Conservation (phyloP, 2,329 filamentous ascomycete species). For the Chaetothyriales sp. region DNA sequence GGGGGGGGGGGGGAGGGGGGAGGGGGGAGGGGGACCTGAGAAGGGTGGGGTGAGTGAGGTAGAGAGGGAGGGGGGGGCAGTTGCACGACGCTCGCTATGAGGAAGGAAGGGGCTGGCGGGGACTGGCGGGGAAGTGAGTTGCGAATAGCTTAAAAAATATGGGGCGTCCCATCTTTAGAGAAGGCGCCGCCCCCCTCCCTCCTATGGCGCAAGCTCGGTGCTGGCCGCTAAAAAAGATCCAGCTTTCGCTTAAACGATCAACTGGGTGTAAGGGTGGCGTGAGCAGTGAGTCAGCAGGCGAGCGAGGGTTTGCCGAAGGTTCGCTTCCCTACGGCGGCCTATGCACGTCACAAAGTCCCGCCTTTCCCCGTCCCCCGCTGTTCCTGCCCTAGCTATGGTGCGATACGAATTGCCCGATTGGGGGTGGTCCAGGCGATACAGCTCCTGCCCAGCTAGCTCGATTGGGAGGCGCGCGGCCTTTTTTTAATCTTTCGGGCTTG, state of each 20-base stretch:
- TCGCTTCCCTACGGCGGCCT: not conserved
- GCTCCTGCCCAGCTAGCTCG: not conserved
- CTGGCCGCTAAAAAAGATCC: not conserved
- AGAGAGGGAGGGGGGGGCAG: too few relatives aligned
- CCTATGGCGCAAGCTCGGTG: not conserved
- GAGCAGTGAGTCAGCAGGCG: not conserved
- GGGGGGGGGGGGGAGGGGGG: too few relatives aligned
- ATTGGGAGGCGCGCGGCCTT: not conserved
- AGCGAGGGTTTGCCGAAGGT: not conserved
- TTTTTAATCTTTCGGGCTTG: not conserved
- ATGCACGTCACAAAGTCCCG: not conserved
- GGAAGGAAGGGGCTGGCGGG: too few relatives aligned
- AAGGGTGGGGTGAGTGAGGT: too few relatives aligned
- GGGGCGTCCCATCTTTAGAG: not conserved
- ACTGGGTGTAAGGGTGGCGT: not conserved
- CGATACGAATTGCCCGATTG: not conserved
- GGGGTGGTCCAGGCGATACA: not conserved
- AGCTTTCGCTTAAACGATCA: not conserved
- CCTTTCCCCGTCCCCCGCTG: not conserved
- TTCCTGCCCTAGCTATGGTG: not conserved
- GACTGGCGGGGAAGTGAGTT: not conserved
- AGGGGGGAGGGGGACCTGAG: too few relatives aligned
- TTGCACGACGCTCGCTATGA: too few relatives aligned
- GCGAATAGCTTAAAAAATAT: not conserved
- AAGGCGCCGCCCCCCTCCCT: too few relatives aligned